These are phyloP conservation scores for Monosporozyma siamensis DNA, from an alignment of 805 yeast species.

Conservation along the genomic window DNA sequence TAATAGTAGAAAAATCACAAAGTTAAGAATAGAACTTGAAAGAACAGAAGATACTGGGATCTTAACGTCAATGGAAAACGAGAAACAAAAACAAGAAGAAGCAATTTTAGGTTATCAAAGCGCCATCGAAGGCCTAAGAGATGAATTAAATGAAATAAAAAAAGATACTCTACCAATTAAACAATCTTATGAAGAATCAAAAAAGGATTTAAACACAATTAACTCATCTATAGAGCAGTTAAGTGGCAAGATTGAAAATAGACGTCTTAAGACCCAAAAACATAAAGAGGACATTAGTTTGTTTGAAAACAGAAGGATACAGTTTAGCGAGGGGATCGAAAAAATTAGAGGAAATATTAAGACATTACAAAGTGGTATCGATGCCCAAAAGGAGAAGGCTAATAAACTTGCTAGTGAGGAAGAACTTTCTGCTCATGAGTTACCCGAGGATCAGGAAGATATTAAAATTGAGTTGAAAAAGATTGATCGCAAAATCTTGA, in stretches of 20 bases:
- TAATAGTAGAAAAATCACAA: conserved; percentile 21
- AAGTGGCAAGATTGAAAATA: conserved; percentile 11
- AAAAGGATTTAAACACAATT: conserved; percentile 5
- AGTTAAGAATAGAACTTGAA: conserved; percentile 18
- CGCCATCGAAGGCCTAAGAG: conserved; percentile 20
- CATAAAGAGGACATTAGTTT: conserved; percentile 20
- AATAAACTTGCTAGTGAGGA: conserved; percentile 38
- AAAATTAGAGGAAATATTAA: conserved; percentile 18
- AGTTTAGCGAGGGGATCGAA: conserved; percentile 11
- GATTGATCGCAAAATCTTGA: conserved; percentile 39
- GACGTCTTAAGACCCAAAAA: conserved; percentile 15
- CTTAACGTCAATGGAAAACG: conserved; percentile 16
- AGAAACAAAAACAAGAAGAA: conserved; percentile 18
- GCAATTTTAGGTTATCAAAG: conserved; percentile 20
- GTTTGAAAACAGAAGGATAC: conserved; percentile 15
- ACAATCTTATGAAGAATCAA: conserved; percentile 13
- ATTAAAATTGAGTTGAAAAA: conserved; percentile 41
- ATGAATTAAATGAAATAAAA: conserved; percentile 15
- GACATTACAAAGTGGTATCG: conserved; percentile 24
- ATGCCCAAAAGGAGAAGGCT: conserved; percentile 27
- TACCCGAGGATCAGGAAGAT: conserved; percentile 37
- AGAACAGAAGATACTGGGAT: conserved; percentile 25
- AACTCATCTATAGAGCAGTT: conserved; percentile 12
- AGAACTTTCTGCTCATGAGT: conserved; percentile 33
- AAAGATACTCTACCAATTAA: conserved; percentile 15